phyloP scores from a whole-genome alignment of 1,284 basidiomycete species.

The Tylopilus sp. region DNA sequence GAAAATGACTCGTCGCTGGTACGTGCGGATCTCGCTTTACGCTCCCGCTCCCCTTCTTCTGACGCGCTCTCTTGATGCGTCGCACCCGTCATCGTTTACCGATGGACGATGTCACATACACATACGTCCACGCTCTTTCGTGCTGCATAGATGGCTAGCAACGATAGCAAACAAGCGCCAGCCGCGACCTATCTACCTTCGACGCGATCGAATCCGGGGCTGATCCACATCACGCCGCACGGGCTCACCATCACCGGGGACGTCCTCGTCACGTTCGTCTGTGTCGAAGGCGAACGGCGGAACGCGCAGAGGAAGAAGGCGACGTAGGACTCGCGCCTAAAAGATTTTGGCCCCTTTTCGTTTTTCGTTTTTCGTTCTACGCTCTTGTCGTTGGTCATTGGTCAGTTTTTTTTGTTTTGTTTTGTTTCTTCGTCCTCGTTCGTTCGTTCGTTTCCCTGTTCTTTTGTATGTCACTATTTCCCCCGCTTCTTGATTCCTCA shows the following conservation, averaged over 20 bases:
- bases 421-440: no score
- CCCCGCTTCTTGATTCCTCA: no score
- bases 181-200: slow-evolving; percentile 30
- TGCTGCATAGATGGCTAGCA: slow-evolving; percentile 27
- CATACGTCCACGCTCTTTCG: no score
- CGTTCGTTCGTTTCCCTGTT: no score
- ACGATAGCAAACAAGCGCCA: slow-evolving; percentile 34
- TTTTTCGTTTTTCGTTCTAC: no score
- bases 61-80: background rate
- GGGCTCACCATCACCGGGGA: slow-evolving; percentile 32
- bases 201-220: slow-evolving; percentile 25
- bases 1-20: slow-evolving; percentile 34
- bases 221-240: slow-evolving; percentile 35
- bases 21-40: slow-evolving; percentile 6
- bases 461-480: no score
- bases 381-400: no score
- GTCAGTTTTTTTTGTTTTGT: no score
- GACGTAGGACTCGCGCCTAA: background rate
- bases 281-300: slow-evolving; percentile 33
- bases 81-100: slow-evolving; percentile 1
- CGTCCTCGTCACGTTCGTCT: slow-evolving; percentile 34
- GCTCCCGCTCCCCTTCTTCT: background rate
- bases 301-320: slow-evolving; percentile 25
- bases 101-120: no score
- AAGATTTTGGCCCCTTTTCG: no score